Conservation (phyloP, 108 stramenopile genomes). For the Cylindrotheca closterium region DNA sequence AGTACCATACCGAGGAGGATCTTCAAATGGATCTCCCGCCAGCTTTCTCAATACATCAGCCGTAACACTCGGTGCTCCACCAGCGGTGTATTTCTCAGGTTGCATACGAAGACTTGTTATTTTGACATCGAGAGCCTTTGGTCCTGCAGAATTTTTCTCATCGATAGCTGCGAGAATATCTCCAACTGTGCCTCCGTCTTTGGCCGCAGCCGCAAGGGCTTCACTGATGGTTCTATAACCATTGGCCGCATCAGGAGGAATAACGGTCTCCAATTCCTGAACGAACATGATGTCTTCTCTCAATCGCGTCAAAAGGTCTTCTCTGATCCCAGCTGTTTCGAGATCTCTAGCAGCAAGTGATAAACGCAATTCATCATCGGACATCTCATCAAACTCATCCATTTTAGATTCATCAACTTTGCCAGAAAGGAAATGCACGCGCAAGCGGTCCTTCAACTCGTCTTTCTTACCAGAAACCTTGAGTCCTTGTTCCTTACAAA, state of each 20-base stretch:
- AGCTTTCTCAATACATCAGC: slow-evolving; percentile 83
- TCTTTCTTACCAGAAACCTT: slow-evolving; percentile 85
- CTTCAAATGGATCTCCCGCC: slow-evolving; percentile 84
- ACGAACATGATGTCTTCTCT: slow-evolving; percentile 49
- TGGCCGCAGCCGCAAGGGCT: slow-evolving; percentile 52
- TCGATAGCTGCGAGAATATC: slow-evolving; percentile 55
- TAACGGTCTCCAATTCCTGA: slow-evolving; percentile 41
- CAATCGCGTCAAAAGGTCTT: slow-evolving; percentile 50
- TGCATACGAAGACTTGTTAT: slow-evolving; percentile 81
- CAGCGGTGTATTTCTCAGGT: slow-evolving; percentile 79
- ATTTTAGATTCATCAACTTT: slow-evolving; percentile 5
- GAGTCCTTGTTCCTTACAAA: slow-evolving; percentile 83
- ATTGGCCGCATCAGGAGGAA: slow-evolving; percentile 27
- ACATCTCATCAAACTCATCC: slow-evolving; percentile 78
- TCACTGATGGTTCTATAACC: slow-evolving; percentile 52
- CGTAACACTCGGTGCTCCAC: slow-evolving; percentile 89
- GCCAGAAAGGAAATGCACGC: slow-evolving; percentile 62
- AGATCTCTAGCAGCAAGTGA: slow-evolving; percentile 51
- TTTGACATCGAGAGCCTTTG: slow-evolving; percentile 84
- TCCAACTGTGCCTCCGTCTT: slow-evolving; percentile 41
- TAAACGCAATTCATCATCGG: slow-evolving; percentile 69
- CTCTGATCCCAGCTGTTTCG: slow-evolving; percentile 39
- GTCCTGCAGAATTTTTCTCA: slow-evolving; percentile 47
- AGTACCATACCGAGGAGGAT: slow-evolving; percentile 88
- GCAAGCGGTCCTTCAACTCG: slow-evolving; percentile 67